Conservation (phyloP, 495 filamentous ascomycete species). For the Penicillium malachiteum region DNA sequence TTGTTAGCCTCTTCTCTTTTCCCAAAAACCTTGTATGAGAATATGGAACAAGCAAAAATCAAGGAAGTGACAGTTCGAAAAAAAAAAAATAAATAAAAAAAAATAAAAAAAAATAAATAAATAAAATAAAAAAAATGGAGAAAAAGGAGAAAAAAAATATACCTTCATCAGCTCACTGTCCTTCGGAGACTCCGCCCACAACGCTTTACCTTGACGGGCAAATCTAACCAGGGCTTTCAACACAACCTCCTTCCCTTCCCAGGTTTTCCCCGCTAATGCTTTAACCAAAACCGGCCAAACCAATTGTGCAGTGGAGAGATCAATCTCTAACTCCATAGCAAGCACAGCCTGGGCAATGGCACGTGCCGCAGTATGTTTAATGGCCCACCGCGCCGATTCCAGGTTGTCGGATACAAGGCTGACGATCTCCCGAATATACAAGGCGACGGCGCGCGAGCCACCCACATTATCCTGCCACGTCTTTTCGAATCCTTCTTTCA, state of each 20-base stretch:
- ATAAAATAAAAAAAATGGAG: no score
- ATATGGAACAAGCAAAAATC: slow-evolving; percentile 4
- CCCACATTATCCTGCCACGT: slow-evolving; percentile 90
- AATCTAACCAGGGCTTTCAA: slow-evolving; percentile 83
- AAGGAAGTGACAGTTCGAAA: no score
- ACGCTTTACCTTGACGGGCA: slow-evolving; percentile 54
- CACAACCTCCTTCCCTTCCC: slow-evolving; percentile 88
- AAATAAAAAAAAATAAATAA: neutral
- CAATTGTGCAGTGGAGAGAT: slow-evolving; percentile 53
- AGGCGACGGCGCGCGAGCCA: slow-evolving; percentile 72
- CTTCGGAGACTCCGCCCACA: slow-evolving; percentile 55
- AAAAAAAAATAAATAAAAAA: neutral
- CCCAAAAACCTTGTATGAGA: neutral
- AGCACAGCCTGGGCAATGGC: slow-evolving; percentile 71
- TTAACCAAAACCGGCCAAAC: slow-evolving; percentile 83
- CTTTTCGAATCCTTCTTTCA: slow-evolving; percentile 70
- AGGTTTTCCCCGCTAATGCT: slow-evolving; percentile 81
- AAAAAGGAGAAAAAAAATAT: no score
- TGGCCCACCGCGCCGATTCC: slow-evolving; percentile 77
- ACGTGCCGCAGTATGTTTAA: slow-evolving; percentile 84
- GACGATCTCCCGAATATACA: slow-evolving; percentile 83
- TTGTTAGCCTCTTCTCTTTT: neutral
- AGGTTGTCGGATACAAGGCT: slow-evolving; percentile 63
- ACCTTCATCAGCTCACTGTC: slow-evolving; percentile 55
- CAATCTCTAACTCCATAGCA: slow-evolving; percentile 58